Base-by-base conservation (phyloP, 2,329 filamentous ascomycete genomes). In the Pseudogymnoascus sp. region DNA sequence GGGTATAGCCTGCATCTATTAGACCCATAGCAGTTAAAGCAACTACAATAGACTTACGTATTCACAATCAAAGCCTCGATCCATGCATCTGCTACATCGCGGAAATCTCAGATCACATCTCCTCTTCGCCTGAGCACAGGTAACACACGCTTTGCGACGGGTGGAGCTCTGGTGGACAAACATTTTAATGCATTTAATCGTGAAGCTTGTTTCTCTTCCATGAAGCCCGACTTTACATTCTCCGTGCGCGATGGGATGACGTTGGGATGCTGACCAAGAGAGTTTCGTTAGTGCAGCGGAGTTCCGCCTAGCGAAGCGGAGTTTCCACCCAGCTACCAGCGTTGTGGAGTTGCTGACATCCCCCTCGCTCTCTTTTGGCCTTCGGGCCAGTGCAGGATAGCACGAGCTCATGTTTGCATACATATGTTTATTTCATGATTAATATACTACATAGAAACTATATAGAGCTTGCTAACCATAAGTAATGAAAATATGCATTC, bases 71-170 rank as follows among this genome's bases (percentile, higher is more conserved):
- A 67, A 11, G 1, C 50, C 31, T 37, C 63, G 64, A 5, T 23
- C 64, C 5, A 18, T 60, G 44, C 70, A 71, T 31, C 69, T 65
- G 7, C 63, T 60, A 62, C 68, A 71, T 8, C 8, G 12, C 3
- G 69, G 70, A 8, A 69, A 38, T 12, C 62, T 62, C 36, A 70
- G 64, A 60, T 71, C 68, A 36, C 69, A 70, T 64, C 68, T 66
- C 53, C 68, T 38, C 64, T 71, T 71, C 2, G 67, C 64, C 46
- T 68, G 67, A 12, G 70, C 66, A 34, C 69, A 70, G 6, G 44
- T 62, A 2, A 40, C 34, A 60, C 69, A 71, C 8, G 69, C 62
- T 60, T 70, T 71, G 21, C 64, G 38, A 21, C 65, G 53, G 25
- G 60, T 66, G 12, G 62, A 34, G 37, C 62, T 66, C 21, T 64